phyloP scores from a whole-genome alignment of 306 rosid species.

The Corylus americana region DNA sequence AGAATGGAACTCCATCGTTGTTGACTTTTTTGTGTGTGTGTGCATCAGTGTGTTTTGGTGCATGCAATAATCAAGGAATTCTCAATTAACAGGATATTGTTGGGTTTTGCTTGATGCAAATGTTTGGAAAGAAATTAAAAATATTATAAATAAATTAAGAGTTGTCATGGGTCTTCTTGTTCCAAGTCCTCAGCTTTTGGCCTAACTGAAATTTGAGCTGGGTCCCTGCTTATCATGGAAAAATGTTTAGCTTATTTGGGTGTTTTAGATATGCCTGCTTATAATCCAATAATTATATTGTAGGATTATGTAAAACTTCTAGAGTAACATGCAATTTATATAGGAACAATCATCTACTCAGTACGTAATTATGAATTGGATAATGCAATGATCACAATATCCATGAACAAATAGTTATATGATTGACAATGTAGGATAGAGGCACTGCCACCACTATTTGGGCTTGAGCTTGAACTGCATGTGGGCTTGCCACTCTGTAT shows the following conservation, averaged over 20 bases:
- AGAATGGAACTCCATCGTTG: neutral
- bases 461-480: neutral
- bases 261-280: neutral
- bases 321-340: slow-evolving; percentile 11
- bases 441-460: neutral
- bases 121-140: too few relatives aligned
- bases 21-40: neutral
- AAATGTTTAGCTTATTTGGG: neutral
- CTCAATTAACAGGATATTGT: neutral
- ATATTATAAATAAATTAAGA: too few relatives aligned
- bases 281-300: neutral
- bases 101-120: neutral
- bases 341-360: neutral
- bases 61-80: neutral
- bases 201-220: too few relatives aligned
- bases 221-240: too few relatives aligned
- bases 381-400: neutral
- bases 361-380: slow-evolving; percentile 8
- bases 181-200: too few relatives aligned
- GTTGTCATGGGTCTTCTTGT: too few relatives aligned
- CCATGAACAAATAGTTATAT: neutral
- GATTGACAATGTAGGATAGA: neutral
- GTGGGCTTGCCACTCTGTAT: neutral
- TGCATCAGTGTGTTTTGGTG: neutral
- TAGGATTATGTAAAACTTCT: neutral